phyloP scores from a whole-genome alignment of 352 stramenopile genomes.

The Bremia lactucae region DNA sequence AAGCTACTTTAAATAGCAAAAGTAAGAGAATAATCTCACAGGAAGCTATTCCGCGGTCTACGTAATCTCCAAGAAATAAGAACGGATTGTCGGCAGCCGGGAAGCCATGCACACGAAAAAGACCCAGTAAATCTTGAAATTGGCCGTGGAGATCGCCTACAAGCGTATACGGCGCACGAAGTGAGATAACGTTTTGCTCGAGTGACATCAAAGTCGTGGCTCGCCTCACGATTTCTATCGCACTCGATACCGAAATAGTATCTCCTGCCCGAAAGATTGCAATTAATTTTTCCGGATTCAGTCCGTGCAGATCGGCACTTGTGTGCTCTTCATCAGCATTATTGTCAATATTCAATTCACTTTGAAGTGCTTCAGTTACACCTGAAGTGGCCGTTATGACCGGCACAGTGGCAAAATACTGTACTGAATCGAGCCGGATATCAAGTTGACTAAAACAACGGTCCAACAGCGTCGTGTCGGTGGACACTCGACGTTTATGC shows the following conservation, averaged over 20 bases:
- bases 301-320: neutral
- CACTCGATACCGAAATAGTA: conserved; percentile 32
- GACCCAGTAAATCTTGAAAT: conserved; percentile 95
- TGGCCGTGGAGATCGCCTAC: conserved; percentile 93
- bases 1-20: conserved; percentile 97
- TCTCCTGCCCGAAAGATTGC: conserved; percentile 29
- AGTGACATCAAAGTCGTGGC: conserved; percentile 50
- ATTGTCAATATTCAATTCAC: conserved; percentile 28
- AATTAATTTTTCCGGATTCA: conserved; percentile 26
- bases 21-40: conserved; percentile 97
- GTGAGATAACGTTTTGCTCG: conserved; percentile 43
- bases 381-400: conserved; percentile 25
- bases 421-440: conserved; percentile 43
- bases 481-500: conserved; percentile 63
- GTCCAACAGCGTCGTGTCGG: conserved; percentile 60
- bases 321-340: conserved; percentile 18
- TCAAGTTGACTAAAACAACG: conserved; percentile 44
- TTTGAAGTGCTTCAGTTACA: conserved; percentile 11
- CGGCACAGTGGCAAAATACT: conserved; percentile 39
- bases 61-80: conserved; percentile 92
- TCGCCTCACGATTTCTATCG: conserved; percentile 45
- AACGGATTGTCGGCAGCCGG: conserved; percentile 87
- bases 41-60: conserved; percentile 90
- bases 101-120: conserved; percentile 45
- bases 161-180: conserved; percentile 42